A percentile compares a stretch with the other conserved stretches of the same genome.
Conservation (phyloP, 225 moss, liverwort and hornwort species). For the Asterella californica region DNA sequence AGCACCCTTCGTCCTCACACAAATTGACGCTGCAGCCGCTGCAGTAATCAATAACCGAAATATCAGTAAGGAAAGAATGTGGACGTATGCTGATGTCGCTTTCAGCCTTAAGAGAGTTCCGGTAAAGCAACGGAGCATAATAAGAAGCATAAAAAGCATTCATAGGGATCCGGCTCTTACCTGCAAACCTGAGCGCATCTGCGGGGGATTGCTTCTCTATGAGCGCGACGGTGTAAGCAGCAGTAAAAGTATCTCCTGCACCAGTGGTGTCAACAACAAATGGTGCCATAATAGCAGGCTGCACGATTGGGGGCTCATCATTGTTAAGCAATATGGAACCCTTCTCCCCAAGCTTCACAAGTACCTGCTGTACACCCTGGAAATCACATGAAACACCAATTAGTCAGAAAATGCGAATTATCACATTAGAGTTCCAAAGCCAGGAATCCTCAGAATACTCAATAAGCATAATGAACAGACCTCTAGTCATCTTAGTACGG, state of each 20-base stretch:
- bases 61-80: not conserved
- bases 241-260: slow-evolving; percentile 74
- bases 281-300: slow-evolving; percentile 54
- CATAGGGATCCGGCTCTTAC: slow-evolving; percentile 25
- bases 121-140: not conserved
- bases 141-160: not conserved
- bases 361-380: slow-evolving; percentile 72
- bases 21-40: slow-evolving; percentile 69
- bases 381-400: not conserved
- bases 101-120: not conserved
- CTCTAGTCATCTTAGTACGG: not conserved
- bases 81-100: no score
- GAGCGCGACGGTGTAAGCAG: slow-evolving; percentile 67
- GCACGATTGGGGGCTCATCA: slow-evolving; percentile 49
- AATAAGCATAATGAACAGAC: not conserved
- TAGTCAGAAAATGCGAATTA: not conserved
- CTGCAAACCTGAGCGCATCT: slow-evolving; percentile 79
- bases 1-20: slow-evolving; percentile 62
- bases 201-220: slow-evolving; percentile 56
- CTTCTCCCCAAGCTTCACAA: slow-evolving; percentile 63
- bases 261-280: slow-evolving; percentile 71
- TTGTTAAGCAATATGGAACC: slow-evolving; percentile 55
- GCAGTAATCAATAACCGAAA: slow-evolving; percentile 3
- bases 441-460: not conserved
- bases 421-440: not conserved